Evolutionary conservation across 495 filamentous ascomycete genomes (phyloP), one percentile per base, ranked within the genome.

Genomic region (Hypoxylon trugodes): DNA sequence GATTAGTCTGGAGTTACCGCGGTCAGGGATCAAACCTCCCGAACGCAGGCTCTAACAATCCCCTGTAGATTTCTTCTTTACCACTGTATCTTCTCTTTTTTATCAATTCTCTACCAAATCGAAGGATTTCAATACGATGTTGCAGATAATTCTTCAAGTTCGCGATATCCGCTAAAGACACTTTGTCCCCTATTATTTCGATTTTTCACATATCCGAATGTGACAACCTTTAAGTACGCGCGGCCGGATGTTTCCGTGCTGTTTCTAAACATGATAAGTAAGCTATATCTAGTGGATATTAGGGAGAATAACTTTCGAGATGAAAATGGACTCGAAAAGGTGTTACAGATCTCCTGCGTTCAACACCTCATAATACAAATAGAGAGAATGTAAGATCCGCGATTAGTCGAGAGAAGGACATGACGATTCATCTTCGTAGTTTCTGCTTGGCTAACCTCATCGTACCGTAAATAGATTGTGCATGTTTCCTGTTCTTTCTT

Each of bases 11-110:
- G 56, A 32, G 57, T 41, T 38, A 38, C 45, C 46, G 40, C 30
- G 13, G 40, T 15, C 43, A 58, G 58, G 64, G 64, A 43, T 53
- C 9, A 47, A 52, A 55, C 46, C 24, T 37, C 25, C 64, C 47
- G 64, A 46, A 63, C 59, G 42, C 18, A 57, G 43, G 38, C 21
- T 52, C 42, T 56, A 58, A 67, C 64, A 56, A 28, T 15, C 64
- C 64, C 64, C 53, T 67, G 64, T 61, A 41, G 41, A 9, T 15
- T 50, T 59, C 54, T 53, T 33, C 33, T 35, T 35, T 26, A 41
- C n/a, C n/a, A 41, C 40, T 19, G 8, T 33, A 37, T 43, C 50
- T 43, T 50, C 37, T 63, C 30, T n/a, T 41, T 21, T 36, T 35
- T 37, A 50, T 56, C 38, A 30, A 22, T 38, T 6, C 28, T 16